Evolutionary conservation across 2,329 filamentous ascomycete genomes (phyloP).

Genomic region (Fusarium annulatum): DNA sequence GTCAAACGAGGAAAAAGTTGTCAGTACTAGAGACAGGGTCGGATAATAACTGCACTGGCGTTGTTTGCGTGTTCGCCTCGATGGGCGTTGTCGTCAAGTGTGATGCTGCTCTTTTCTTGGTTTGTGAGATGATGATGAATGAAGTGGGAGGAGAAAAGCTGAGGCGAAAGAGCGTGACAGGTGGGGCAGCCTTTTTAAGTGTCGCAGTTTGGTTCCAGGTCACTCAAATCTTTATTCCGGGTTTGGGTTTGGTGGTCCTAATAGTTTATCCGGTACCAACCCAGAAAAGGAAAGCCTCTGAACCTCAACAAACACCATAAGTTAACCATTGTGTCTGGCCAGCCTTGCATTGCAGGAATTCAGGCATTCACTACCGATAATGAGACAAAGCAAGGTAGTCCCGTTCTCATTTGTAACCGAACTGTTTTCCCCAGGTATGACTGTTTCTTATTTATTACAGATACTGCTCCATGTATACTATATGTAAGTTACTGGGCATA

Average conservation of each 20-base stretch:
- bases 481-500: not conserved
- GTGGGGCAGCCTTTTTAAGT: slow-evolving; percentile 39
- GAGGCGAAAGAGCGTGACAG: slow-evolving; percentile 26
- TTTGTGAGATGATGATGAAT: slow-evolving; percentile 36
- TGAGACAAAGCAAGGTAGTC: not conserved
- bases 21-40: slow-evolving; percentile 29
- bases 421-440: not conserved
- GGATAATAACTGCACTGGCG: slow-evolving; percentile 22
- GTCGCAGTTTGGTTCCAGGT: slow-evolving; percentile 19
- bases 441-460: not conserved
- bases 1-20: slow-evolving; percentile 24
- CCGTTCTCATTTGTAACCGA: not conserved
- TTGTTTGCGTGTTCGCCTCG: slow-evolving; percentile 19
- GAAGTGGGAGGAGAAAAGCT: slow-evolving; percentile 24
- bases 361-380: not conserved
- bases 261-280: slow-evolving; percentile 26
- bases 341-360: not conserved
- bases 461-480: not conserved
- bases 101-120: slow-evolving; percentile 19
- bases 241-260: not conserved
- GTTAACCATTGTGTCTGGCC: not conserved
- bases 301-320: not conserved
- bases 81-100: slow-evolving; percentile 28
- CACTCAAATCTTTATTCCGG: slow-evolving; percentile 1
- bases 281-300: slow-evolving; percentile 9